phyloP scores from a whole-genome alignment of 345 rosid genomes.

The Gossypium bickii region DNA sequence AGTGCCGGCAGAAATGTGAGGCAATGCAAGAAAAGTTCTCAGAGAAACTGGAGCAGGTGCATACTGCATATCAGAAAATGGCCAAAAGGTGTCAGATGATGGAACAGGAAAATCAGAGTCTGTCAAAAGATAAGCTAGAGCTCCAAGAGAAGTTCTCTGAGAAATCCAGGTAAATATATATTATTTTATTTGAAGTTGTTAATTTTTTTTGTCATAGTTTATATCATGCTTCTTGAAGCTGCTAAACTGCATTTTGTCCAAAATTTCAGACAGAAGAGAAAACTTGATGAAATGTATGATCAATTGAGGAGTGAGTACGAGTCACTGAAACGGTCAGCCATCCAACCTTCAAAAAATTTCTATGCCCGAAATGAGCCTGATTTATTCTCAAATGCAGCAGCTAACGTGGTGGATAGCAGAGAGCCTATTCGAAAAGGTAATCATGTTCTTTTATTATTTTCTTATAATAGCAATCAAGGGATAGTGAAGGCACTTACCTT shows the following conservation, averaged over 20 bases:
- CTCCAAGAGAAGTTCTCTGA: conserved; percentile 94
- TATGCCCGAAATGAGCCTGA: conserved; percentile 68
- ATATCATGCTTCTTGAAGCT: conserved; percentile 12
- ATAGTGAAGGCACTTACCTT: conserved; percentile 10
- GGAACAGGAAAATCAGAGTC: conserved; percentile 84
- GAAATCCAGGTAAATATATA: conserved; percentile 63
- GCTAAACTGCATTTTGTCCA: conserved; percentile 2
- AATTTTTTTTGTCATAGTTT: neutral
- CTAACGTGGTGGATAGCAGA: conserved; percentile 60
- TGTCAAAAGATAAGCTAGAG: conserved; percentile 91
- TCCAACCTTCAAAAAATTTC: conserved; percentile 70
- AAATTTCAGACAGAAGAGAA: conserved; percentile 83
- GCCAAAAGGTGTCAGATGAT: conserved; percentile 83
- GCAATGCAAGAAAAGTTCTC: conserved; percentile 81
- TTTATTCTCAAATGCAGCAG: conserved; percentile 59
- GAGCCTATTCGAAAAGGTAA: conserved; percentile 71
- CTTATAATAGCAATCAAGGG: conserved; percentile 3
- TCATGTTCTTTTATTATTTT: conserved; percentile 10
- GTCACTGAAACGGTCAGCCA: conserved; percentile 69
- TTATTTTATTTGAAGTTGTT: conserved; percentile 7
- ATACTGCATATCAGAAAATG: conserved; percentile 86
- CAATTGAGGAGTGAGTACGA: conserved; percentile 78
- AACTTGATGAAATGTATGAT: conserved; percentile 98
- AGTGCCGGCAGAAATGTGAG: conserved; percentile 90
- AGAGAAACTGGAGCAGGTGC: conserved; percentile 93